Percentiles rank a stretch among this genome's conserved stretches.
Conservation (phyloP, 176 grass and related monocot genomes). For the Puccinellia tenuiflora region DNA sequence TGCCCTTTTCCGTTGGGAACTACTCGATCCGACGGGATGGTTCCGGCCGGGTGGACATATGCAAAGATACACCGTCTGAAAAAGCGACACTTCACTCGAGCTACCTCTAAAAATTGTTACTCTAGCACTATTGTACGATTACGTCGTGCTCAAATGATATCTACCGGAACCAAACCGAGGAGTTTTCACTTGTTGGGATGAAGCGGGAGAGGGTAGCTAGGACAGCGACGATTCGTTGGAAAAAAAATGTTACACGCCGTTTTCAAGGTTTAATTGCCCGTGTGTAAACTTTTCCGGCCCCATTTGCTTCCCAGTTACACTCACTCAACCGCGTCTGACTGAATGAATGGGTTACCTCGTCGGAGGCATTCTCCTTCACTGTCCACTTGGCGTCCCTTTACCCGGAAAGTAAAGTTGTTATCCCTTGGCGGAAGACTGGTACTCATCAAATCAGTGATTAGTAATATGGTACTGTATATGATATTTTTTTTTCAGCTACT, state of each 20-base stretch:
- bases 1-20: slow-evolving; percentile 13
- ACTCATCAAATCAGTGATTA: too few relatives aligned
- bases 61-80: background rate
- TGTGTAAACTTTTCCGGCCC: background rate
- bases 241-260: background rate
- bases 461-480: too few relatives aligned
- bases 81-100: background rate
- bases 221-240: background rate
- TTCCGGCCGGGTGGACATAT: too few relatives aligned
- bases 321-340: background rate
- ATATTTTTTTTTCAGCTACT: too few relatives aligned
- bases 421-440: too few relatives aligned
- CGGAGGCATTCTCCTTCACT: too few relatives aligned
- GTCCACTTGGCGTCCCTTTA: too few relatives aligned
- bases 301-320: background rate
- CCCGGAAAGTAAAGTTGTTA: too few relatives aligned
- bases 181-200: background rate
- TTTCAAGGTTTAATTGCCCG: background rate
- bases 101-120: background rate
- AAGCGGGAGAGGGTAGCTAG: background rate
- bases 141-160: background rate
- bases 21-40: background rate
- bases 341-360: too few relatives aligned
- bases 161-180: background rate
- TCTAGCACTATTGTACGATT: background rate